Evolutionary conservation across 768 basidiomycete genomes (phyloP).

Genomic region (Russula emetica): DNA sequence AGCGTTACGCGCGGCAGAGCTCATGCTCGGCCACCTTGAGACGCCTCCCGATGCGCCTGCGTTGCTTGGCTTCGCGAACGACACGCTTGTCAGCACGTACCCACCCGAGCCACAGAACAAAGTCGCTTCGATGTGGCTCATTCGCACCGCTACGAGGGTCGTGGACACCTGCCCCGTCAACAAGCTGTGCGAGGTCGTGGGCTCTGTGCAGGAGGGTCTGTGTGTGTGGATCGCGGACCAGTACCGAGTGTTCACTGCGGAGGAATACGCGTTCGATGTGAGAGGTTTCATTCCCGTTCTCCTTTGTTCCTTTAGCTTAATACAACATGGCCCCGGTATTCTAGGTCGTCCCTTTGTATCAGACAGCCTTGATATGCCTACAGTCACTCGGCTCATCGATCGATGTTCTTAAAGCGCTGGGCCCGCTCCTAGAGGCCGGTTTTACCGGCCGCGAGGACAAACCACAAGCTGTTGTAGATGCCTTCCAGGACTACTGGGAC

Average conservation of each 20-base stretch:
- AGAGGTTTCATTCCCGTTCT: constrained; percentile 28
- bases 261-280: constrained; percentile 59
- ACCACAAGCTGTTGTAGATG: constrained; percentile 41
- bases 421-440: constrained; percentile 51
- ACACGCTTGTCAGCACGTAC: constrained; percentile 57
- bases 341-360: constrained; percentile 61
- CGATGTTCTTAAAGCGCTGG: constrained; percentile 45
- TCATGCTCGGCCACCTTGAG: constrained; percentile 55
- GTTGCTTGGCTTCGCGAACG: constrained; percentile 57
- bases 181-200: constrained; percentile 44
- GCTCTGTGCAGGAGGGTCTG: constrained; percentile 51
- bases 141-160: constrained; percentile 49
- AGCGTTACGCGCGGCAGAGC: constrained; percentile 55
- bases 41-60: constrained; percentile 50
- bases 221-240: constrained; percentile 64
- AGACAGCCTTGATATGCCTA: constrained; percentile 51
- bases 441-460: constrained; percentile 52
- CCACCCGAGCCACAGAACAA: constrained; percentile 56
- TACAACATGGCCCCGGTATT: background rate
- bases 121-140: constrained; percentile 57
- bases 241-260: constrained; percentile 42
- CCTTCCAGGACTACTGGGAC: constrained; percentile 64
- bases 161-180: constrained; percentile 55
- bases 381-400: constrained; percentile 43
- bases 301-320: constrained; percentile 14